phyloP scores from a whole-genome alignment of 176 grass and related monocot species.

The Hordeum vulgare region DNA sequence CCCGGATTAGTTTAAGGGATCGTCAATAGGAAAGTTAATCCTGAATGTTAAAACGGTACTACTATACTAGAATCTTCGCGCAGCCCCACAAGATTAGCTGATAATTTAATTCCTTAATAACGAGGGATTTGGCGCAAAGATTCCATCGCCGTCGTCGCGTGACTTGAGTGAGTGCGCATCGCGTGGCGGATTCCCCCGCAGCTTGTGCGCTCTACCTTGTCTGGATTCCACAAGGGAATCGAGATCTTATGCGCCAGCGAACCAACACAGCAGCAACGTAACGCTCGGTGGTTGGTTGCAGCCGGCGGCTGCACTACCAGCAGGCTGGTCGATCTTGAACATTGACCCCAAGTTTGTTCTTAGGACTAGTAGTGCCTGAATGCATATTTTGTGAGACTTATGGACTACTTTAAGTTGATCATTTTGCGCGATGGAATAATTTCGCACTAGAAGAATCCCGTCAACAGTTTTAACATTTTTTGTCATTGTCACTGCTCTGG shows the following conservation, averaged over 20 bases:
- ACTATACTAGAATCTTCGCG: neutral
- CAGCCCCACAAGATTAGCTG: neutral
- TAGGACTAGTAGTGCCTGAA: neutral
- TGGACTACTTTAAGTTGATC: neutral
- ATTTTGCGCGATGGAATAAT: neutral
- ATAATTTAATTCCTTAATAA: neutral
- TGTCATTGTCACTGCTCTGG: neutral
- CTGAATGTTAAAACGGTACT: neutral
- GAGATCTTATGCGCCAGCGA: neutral
- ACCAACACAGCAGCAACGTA: too few species aligned
- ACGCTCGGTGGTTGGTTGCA: neutral
- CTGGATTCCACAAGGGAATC: slow-evolving; percentile 22
- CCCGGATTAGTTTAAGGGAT: neutral
- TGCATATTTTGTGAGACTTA: neutral
- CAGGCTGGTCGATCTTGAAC: neutral
- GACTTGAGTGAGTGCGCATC: neutral
- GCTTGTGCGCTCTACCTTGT: neutral
- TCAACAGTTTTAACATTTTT: neutral
- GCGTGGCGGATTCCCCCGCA: neutral
- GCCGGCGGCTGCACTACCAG: neutral
- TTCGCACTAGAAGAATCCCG: neutral
- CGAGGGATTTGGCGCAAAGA: neutral
- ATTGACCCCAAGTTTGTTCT: neutral
- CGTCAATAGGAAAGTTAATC: neutral
- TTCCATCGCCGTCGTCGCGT: neutral